Evolutionary conservation across 192 early-diverging fungal species (phyloP).

Genomic region (Coemansia sp.): DNA sequence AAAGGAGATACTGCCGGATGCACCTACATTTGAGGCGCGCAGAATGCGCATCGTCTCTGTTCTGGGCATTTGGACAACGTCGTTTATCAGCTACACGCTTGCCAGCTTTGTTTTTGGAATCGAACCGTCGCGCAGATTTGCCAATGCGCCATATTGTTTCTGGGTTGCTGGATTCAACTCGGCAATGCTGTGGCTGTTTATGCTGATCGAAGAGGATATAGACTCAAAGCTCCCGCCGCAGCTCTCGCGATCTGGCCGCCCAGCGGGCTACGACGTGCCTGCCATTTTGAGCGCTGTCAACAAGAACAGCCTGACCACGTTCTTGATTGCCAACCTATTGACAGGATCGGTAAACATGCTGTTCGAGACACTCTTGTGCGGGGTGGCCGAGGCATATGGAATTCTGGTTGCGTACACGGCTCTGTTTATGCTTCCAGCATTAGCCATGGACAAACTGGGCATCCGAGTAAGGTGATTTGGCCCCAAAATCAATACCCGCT

Average conservation of each 20-base stretch:
- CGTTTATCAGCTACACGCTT: conserved; percentile 52
- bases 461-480: conserved; percentile 28
- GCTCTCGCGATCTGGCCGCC: conserved; percentile 38
- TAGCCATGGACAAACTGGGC: conserved; percentile 22
- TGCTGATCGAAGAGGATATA: conserved; percentile 62
- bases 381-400: conserved; percentile 34
- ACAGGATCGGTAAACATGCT: conserved; percentile 85
- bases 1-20: conserved; percentile 55
- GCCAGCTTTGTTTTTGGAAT: conserved; percentile 58
- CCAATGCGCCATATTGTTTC: conserved; percentile 74
- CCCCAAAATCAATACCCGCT: conserved; percentile 7
- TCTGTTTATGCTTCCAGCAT: conserved; percentile 48
- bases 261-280: conserved; percentile 56
- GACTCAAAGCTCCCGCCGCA: conserved; percentile 53
- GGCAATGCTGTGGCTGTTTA: conserved; percentile 59
- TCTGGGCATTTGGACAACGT: conserved; percentile 40
- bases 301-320: conserved; percentile 77
- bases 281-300: conserved; percentile 70
- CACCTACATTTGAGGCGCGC: conserved; percentile 42
- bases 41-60: conserved; percentile 56
- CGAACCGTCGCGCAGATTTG: conserved; percentile 71
- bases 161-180: conserved; percentile 77
- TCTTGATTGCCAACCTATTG: conserved; percentile 85
- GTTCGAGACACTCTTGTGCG: conserved; percentile 72
- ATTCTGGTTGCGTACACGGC: conserved; percentile 61